Evolutionary conservation across 2,329 filamentous ascomycete species (phyloP).

Genomic region (Penicillium decumbens): DNA sequence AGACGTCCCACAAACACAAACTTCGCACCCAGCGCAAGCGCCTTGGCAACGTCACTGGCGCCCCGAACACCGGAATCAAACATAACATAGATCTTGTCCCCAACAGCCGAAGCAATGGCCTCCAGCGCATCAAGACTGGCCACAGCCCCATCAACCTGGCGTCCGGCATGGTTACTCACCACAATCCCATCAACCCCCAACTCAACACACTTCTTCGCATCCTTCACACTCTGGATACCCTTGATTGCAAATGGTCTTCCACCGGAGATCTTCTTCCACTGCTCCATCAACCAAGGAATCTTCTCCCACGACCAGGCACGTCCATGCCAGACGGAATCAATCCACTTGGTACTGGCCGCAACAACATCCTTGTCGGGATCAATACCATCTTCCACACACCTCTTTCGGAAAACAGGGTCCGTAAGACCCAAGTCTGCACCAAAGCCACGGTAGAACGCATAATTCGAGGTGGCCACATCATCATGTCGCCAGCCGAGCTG

Average conservation of each 20-base stretch:
- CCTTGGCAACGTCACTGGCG: constrained; percentile 57
- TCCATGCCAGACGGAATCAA: constrained; percentile 62
- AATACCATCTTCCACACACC: constrained; percentile 50
- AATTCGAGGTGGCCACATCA: constrained; percentile 55
- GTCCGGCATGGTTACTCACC: constrained; percentile 65
- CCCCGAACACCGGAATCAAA: constrained; percentile 58
- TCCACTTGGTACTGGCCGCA: constrained; percentile 57
- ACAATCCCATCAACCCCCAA: constrained; percentile 63
- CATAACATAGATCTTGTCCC: constrained; percentile 52
- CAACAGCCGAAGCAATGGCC: constrained; percentile 53
- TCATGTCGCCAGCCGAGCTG: constrained; percentile 59
- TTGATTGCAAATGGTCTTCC: constrained; percentile 61
- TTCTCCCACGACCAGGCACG: constrained; percentile 62
- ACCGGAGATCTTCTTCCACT: constrained; percentile 52
- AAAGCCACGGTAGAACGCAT: constrained; percentile 59
- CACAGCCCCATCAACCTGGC: constrained; percentile 59
- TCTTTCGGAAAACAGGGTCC: constrained; percentile 57
- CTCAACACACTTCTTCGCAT: constrained; percentile 58
- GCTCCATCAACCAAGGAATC: constrained; percentile 59
- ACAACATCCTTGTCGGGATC: constrained; percentile 51
- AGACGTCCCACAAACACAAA: constrained; percentile 60
- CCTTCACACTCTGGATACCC: constrained; percentile 63
- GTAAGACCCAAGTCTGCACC: constrained; percentile 55
- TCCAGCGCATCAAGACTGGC: constrained; percentile 58
- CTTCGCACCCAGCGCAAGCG: constrained; percentile 57